Conservation (phyloP, 2,329 filamentous ascomycete genomes). For the Epicoccum nigrum region DNA sequence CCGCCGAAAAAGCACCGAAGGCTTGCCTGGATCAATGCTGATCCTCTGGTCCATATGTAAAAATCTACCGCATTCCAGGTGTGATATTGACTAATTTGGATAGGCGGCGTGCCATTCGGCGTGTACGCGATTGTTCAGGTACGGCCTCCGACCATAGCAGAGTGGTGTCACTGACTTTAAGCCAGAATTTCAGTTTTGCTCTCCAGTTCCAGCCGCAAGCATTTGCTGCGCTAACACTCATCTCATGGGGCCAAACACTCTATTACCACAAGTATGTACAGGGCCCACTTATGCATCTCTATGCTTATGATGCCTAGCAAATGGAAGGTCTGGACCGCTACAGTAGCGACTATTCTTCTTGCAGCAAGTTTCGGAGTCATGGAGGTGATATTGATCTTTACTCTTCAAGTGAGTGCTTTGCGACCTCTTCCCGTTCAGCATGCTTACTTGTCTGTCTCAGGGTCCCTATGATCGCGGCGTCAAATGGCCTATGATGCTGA, state of each 20-base stretch:
- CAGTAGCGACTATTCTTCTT: constrained; percentile 49
- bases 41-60: constrained; percentile 66
- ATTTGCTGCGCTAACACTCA: constrained; percentile 56
- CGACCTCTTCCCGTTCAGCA: background rate
- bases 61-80: background rate
- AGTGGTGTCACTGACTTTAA: background rate
- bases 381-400: constrained; percentile 63
- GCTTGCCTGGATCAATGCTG: constrained; percentile 66
- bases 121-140: constrained; percentile 60
- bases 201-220: constrained; percentile 62
- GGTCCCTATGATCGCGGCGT: constrained; percentile 62
- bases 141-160: background rate
- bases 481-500: constrained; percentile 59
- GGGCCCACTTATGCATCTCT: background rate
- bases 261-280: constrained; percentile 56
- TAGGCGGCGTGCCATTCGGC: constrained; percentile 56
- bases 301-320: constrained; percentile 41
- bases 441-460: constrained; percentile 35
- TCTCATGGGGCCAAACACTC: constrained; percentile 60
- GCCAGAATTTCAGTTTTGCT: constrained; percentile 60
- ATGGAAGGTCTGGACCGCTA: constrained; percentile 57
- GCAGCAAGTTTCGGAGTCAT: constrained; percentile 58
- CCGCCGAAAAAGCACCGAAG: constrained; percentile 65
- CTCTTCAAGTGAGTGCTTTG: constrained; percentile 54
- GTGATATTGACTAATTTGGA: constrained; percentile 9